Evolutionary conservation across 2,329 filamentous ascomycete species (phyloP).

Genomic region (Penicillium sp.): DNA sequence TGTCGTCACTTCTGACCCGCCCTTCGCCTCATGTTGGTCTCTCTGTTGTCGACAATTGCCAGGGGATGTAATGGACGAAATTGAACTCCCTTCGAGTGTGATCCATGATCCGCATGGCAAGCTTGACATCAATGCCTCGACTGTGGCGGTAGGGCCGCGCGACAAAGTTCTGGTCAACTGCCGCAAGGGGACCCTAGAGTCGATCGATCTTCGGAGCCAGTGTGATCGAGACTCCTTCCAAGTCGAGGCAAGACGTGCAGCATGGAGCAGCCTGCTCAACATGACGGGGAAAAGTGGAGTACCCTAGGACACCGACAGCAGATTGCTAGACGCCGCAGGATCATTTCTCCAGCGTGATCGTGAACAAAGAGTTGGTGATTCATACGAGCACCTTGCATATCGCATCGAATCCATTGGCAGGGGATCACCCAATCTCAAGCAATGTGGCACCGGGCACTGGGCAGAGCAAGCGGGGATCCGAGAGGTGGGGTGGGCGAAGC

Average conservation of each 20-base stretch:
- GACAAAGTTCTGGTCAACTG: constrained; percentile 1
- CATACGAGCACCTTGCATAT: constrained; percentile 22
- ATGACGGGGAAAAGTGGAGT: not conserved
- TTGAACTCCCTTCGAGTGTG: not conserved
- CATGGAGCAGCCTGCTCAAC: constrained; percentile 1
- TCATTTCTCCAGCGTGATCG: not conserved
- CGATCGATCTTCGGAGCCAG: constrained; percentile 5
- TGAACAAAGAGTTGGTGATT: constrained; percentile 22
- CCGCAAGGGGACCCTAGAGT: constrained; percentile 3
- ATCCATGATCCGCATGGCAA: not conserved
- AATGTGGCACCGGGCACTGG: not conserved
- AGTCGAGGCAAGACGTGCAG: constrained; percentile 1
- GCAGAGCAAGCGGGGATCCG: not conserved
- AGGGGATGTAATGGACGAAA: not conserved
- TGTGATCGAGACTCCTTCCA: constrained; percentile 6
- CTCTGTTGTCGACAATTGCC: not conserved
- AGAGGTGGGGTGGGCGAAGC: constrained; percentile 5
- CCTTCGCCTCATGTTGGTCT: not conserved
- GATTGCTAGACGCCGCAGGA: not conserved
- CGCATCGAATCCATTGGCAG: constrained; percentile 9
- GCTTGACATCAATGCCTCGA: not conserved
- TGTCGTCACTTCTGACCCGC: constrained; percentile 7
- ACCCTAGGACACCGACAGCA: not conserved
- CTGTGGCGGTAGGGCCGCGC: constrained; percentile 2
- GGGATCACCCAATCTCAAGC: constrained; percentile 2